Percentiles rank a stretch among this genome's conserved stretches.
These are phyloP conservation scores for Aureobasidium sp. DNA, from an alignment of 2,329 filamentous ascomycete species.

Conservation along the genomic window DNA sequence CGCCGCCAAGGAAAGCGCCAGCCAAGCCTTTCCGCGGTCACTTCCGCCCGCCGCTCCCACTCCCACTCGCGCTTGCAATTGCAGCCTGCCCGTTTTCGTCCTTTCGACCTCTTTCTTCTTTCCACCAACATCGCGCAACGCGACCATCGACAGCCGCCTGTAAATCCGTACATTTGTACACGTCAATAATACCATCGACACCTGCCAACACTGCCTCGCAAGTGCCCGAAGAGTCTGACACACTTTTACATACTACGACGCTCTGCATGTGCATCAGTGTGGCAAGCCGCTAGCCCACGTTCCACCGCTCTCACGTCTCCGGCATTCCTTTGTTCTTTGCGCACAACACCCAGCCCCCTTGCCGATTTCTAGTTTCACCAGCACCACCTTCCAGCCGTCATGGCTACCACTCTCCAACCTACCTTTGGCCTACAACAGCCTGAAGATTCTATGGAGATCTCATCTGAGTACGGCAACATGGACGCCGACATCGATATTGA, in stretches of 20 bases:
- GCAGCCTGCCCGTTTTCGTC: not conserved
- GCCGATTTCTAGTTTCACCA: not conserved
- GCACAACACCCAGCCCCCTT: not conserved
- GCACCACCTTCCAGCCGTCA: not conserved
- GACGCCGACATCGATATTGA: conserved; percentile 53
- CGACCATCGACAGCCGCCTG: not conserved
- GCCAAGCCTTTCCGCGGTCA: not conserved
- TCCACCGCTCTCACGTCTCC: not conserved
- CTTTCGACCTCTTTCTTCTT: not conserved
- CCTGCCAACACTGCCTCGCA: not conserved
- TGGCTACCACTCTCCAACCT: conserved; percentile 17
- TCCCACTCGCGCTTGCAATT: not conserved
- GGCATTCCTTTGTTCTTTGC: conserved; percentile 5
- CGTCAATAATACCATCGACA: not conserved
- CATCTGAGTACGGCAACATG: conserved; percentile 37
- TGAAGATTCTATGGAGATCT: conserved; percentile 50
- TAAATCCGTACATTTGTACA: not conserved
- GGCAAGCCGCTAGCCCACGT: conserved; percentile 9
- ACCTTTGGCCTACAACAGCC: conserved; percentile 24
- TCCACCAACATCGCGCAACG: not conserved
- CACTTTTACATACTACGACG: not conserved
- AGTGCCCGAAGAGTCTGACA: not conserved
- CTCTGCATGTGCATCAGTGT: not conserved
- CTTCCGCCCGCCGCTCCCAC: not conserved
- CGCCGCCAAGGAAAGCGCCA: not conserved